These are phyloP conservation scores for Trametes gibbosa DNA, from an alignment of 768 basidiomycete species.

Conservation along the genomic window DNA sequence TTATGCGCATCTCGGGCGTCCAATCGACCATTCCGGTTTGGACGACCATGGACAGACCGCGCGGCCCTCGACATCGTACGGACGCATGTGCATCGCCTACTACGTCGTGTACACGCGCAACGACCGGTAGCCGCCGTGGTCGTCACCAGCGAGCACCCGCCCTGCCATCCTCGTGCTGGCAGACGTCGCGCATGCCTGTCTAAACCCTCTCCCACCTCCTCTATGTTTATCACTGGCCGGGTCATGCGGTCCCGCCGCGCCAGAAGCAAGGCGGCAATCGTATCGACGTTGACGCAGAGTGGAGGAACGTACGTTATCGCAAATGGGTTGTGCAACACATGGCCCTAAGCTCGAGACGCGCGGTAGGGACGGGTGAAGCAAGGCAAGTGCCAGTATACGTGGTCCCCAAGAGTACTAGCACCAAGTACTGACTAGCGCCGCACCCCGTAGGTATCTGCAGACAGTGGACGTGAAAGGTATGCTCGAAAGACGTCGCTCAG, in stretches of 20 bases:
- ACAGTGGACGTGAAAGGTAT: too few relatives aligned
- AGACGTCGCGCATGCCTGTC: background rate
- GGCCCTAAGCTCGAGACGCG: too few relatives aligned
- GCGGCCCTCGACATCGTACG: background rate
- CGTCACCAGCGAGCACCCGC: background rate
- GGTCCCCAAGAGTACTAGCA: too few relatives aligned
- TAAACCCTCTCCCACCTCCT: background rate
- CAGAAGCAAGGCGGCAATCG: background rate
- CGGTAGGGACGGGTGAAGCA: too few relatives aligned
- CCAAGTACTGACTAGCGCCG: too few relatives aligned
- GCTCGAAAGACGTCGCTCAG: too few relatives aligned
- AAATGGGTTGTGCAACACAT: background rate
- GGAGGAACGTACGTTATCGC: conserved; percentile 10
- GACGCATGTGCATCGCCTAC: conserved; percentile 13
- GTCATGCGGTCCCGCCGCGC: background rate
- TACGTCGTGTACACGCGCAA: background rate
- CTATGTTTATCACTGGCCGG: background rate
- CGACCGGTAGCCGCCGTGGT: background rate
- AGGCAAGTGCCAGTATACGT: too few relatives aligned
- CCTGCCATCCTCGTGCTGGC: background rate
- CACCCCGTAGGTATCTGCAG: too few relatives aligned
- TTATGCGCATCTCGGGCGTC: background rate
- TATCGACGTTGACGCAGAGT: too few relatives aligned
- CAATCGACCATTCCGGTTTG: background rate
- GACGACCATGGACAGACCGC: background rate